Conservation (phyloP, 2,329 filamentous ascomycete species). For the Fusarium nurragi region DNA sequence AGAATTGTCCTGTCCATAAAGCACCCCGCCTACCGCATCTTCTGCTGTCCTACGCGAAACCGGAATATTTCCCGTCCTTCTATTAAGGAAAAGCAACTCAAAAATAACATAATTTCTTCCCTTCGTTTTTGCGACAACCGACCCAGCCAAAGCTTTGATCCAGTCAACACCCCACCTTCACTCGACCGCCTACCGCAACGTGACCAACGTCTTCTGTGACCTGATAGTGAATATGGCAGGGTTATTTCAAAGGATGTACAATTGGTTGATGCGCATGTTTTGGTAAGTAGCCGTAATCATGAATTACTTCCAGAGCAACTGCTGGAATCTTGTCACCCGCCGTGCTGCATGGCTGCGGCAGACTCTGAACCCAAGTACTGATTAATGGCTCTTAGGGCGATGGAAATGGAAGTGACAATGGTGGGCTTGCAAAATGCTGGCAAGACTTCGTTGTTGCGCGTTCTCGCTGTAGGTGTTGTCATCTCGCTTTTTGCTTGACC, state of each 20-base stretch:
- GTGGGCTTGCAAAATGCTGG: constrained; percentile 98
- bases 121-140: constrained; percentile 20
- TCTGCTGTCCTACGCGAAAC: constrained; percentile 32
- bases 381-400: constrained; percentile 72
- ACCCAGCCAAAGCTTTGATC: constrained; percentile 24
- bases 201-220: constrained; percentile 34
- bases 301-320: constrained; percentile 13
- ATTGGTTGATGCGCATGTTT: constrained; percentile 97
- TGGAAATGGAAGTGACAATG: constrained; percentile 99
- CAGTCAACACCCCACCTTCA: constrained; percentile 41
- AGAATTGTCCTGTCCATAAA: constrained; percentile 43
- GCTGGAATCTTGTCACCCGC: constrained; percentile 10
- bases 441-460: constrained; percentile 93
- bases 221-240: constrained; percentile 74
- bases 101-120: constrained; percentile 13
- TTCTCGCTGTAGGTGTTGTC: constrained; percentile 81
- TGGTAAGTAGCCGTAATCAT: constrained; percentile 70
- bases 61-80: constrained; percentile 27
- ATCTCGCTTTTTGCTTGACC: constrained; percentile 9
- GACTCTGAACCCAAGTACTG: constrained; percentile 39
- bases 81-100: constrained; percentile 11
- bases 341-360: constrained; percentile 13
- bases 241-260: constrained; percentile 93
- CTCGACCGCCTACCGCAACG: constrained; percentile 39
- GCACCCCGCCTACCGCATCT: constrained; percentile 43